Conservation (phyloP, 352 stramenopile species). For the Phytophthora sansomeana region DNA sequence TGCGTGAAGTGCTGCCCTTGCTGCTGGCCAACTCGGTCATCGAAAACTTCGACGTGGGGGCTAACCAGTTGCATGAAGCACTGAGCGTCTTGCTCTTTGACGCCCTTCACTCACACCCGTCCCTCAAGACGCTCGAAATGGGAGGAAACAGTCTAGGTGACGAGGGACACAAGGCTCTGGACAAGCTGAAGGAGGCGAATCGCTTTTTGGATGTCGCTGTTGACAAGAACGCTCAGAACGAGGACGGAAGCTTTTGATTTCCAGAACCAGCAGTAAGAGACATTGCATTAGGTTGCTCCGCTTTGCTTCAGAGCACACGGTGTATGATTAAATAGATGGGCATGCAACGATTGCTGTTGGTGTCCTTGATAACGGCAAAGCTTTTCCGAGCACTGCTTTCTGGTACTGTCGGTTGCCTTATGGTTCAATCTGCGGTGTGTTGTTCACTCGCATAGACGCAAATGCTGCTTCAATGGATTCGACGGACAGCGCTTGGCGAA, state of each 20-base stretch:
- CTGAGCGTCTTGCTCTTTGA: conserved; percentile 73
- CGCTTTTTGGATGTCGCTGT: conserved; percentile 72
- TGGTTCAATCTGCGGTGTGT: conserved; percentile 28
- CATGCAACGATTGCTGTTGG: conserved; percentile 18
- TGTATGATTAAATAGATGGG: conserved; percentile 47
- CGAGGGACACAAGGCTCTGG: conserved; percentile 67
- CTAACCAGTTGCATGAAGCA: conserved; percentile 71
- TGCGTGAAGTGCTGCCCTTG: conserved; percentile 57
- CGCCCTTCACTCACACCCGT: conserved; percentile 64
- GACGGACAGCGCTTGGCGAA: conserved; percentile 60
- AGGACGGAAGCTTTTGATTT: conserved; percentile 64
- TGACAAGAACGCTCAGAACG: conserved; percentile 82
- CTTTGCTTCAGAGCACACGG: conserved; percentile 1
- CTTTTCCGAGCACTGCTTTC: conserved; percentile 3
- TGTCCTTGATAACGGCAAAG: conserved; percentile 27
- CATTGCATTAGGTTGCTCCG: conserved; percentile 16
- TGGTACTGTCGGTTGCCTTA: conserved; percentile 10
- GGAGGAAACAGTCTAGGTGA: conserved; percentile 84
- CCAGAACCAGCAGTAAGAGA: conserved; percentile 35
- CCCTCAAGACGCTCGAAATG: conserved; percentile 86
- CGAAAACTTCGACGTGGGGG: conserved; percentile 71
- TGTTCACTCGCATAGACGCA: conserved; percentile 46
- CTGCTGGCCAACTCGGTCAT: conserved; percentile 64
- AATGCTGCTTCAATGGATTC: conserved; percentile 63
- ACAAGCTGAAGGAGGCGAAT: conserved; percentile 66